phyloP scores from a whole-genome alignment of 176 grass and related monocot genomes.

The Lolium multiflorum region DNA sequence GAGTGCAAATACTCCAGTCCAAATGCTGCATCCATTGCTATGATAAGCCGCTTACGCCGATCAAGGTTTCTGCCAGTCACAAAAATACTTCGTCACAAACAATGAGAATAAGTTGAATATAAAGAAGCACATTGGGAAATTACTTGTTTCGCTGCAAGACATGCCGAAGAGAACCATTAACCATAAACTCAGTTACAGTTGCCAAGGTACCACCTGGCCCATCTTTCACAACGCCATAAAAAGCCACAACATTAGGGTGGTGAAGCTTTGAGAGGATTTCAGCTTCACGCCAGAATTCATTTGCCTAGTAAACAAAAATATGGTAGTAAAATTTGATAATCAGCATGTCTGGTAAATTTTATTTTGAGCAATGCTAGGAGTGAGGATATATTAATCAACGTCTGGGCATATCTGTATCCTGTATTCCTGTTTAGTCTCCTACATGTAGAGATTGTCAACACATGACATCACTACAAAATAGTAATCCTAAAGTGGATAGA shows the following conservation, averaged over 20 bases:
- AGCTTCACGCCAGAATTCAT: constrained; percentile 97
- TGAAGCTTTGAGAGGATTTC: constrained; percentile 44
- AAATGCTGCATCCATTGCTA: constrained; percentile 84
- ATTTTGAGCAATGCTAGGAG: neutral
- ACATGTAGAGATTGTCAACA: neutral
- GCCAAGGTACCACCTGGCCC: constrained; percentile 72
- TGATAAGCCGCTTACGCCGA: constrained; percentile 59
- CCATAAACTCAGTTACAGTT: constrained; percentile 92
- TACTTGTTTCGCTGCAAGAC: constrained; percentile 97
- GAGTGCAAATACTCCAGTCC: constrained; percentile 88
- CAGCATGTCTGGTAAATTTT: neutral
- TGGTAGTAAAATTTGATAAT: constrained; percentile 21
- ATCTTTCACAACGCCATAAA: constrained; percentile 60
- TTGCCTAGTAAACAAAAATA: constrained; percentile 55
- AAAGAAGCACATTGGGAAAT: constrained; percentile 30
- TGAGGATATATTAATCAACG: constrained; percentile 19
- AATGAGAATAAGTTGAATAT: constrained; percentile 14
- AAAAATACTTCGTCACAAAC: constrained; percentile 33
- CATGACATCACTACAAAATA: neutral
- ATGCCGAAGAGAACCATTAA: constrained; percentile 87
- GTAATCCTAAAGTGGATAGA: too few species aligned
- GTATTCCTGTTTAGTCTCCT: neutral
- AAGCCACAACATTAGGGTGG: constrained; percentile 94
- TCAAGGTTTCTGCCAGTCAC: constrained; percentile 43
- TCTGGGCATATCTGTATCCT: neutral